Conservation (phyloP, 2,329 filamentous ascomycete genomes). For the Furcasterigmium sp. region DNA sequence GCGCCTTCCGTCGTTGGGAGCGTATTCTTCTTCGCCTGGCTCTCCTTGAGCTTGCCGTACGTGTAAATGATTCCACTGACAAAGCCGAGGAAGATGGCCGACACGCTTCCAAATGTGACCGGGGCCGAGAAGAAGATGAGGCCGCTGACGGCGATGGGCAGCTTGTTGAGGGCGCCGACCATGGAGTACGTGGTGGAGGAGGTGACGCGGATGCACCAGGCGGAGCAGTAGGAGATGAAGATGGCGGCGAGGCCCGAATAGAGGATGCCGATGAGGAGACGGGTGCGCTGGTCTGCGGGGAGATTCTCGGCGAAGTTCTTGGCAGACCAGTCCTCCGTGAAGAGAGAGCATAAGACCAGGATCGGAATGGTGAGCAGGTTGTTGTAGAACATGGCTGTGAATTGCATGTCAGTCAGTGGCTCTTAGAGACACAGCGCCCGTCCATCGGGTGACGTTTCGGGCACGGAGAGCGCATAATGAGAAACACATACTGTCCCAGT, state of each 20-base stretch:
- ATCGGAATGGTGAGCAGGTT: conserved; percentile 95
- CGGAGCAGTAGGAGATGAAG: conserved; percentile 99
- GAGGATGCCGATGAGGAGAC: conserved; percentile 81
- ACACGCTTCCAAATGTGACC: conserved; percentile 85
- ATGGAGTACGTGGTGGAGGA: conserved; percentile 98
- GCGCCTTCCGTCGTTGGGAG: conserved; percentile 67
- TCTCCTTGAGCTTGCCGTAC: conserved; percentile 78
- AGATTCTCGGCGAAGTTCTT: conserved; percentile 85
- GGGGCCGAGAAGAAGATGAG: conserved; percentile 94
- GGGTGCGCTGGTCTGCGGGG: conserved; percentile 70
- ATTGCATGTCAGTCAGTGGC: no score
- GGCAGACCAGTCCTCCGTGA: conserved; percentile 88
- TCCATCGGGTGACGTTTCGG: no score
- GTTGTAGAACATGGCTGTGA: conserved; percentile 98
- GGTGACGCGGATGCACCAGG: conserved; percentile 97
- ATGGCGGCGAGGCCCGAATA: conserved; percentile 90
- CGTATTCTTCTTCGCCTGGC: conserved; percentile 57
- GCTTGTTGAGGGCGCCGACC: conserved; percentile 97
- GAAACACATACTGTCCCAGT: conserved; percentile 84
- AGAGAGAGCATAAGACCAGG: conserved; percentile 72
- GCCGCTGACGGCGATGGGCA: conserved; percentile 88
- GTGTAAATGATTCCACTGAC: conserved; percentile 89
- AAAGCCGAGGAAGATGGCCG: conserved; percentile 87
- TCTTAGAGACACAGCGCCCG: no score
- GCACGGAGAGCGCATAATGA: neutral